phyloP scores from a whole-genome alignment of 2,329 filamentous ascomycete genomes.

The Coccinonectria pachysandricola region DNA sequence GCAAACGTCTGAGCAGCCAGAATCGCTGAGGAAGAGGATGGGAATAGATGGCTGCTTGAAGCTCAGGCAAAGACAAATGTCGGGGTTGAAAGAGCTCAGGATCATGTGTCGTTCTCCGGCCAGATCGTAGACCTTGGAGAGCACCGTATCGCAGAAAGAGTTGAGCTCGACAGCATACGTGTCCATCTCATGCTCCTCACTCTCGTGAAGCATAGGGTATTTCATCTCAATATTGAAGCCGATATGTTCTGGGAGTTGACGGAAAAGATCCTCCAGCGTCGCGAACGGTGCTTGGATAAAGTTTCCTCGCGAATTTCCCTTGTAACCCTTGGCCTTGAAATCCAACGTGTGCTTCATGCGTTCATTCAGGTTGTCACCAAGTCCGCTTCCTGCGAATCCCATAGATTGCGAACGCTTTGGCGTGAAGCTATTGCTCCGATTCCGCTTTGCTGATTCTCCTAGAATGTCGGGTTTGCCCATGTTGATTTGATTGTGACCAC shows the following conservation, averaged over 20 bases:
- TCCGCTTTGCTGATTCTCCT: constrained; percentile 23
- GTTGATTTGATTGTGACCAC: constrained; percentile 6
- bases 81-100: constrained; percentile 95
- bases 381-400: constrained; percentile 35
- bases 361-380: constrained; percentile 45
- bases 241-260: constrained; percentile 66
- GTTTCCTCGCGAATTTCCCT: constrained; percentile 85
- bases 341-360: constrained; percentile 96
- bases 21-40: constrained; percentile 87
- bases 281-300: constrained; percentile 96
- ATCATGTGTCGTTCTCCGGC: constrained; percentile 80
- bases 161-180: constrained; percentile 93
- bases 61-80: constrained; percentile 85
- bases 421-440: constrained; percentile 29
- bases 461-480: constrained; percentile 11
- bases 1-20: constrained; percentile 68
- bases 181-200: constrained; percentile 92
- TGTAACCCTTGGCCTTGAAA: constrained; percentile 90
- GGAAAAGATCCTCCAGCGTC: constrained; percentile 87
- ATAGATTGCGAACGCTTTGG: constrained; percentile 45
- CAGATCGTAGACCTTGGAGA: constrained; percentile 81
- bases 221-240: constrained; percentile 99
- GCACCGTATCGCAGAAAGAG: constrained; percentile 88
- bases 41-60: constrained; percentile 98
- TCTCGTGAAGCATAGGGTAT: constrained; percentile 96